These are phyloP conservation scores for Magnolia officinalis DNA, from an alignment of 164 flowering plant genomes.

Conservation along the genomic window DNA sequence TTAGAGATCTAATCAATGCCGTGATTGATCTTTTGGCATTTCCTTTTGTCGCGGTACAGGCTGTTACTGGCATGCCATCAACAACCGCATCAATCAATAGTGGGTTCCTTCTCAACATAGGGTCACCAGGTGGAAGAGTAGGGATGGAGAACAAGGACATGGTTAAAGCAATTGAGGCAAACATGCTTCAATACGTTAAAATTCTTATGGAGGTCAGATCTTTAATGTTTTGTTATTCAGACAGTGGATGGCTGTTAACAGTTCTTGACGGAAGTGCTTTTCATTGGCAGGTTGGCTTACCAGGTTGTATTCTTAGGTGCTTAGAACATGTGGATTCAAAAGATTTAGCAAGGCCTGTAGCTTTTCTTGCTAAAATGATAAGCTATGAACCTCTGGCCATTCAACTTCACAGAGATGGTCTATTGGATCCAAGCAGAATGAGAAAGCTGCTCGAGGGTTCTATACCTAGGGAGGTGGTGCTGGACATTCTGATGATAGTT, in stretches of 20 bases:
- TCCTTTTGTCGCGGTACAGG: slow-evolving; percentile 91
- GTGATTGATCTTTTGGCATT: slow-evolving; percentile 90
- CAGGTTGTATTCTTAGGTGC: slow-evolving; percentile 60
- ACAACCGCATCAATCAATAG: slow-evolving; percentile 87
- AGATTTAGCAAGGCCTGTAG: slow-evolving; percentile 74
- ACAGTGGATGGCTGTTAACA: not conserved
- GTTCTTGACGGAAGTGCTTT: slow-evolving; percentile 16
- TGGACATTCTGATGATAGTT: slow-evolving; percentile 77
- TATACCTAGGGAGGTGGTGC: slow-evolving; percentile 66
- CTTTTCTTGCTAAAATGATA: slow-evolving; percentile 87
- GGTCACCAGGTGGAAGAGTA: slow-evolving; percentile 72
- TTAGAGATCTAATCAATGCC: slow-evolving; percentile 59
- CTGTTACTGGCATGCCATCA: slow-evolving; percentile 62
- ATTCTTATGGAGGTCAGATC: slow-evolving; percentile 70
- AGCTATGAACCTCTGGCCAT: slow-evolving; percentile 58
- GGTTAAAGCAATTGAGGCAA: slow-evolving; percentile 65
- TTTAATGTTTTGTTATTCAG: not conserved
- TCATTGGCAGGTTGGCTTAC: slow-evolving; percentile 66
- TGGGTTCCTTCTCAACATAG: slow-evolving; percentile 78
- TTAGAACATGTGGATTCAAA: slow-evolving; percentile 64
- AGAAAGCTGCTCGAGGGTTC: slow-evolving; percentile 57
- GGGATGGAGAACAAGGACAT: slow-evolving; percentile 66
- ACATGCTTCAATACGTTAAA: slow-evolving; percentile 69
- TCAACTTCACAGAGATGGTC: slow-evolving; percentile 77
- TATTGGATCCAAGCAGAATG: slow-evolving; percentile 64